Percentiles rank a stretch among this genome's conserved stretches.
phyloP scores from a whole-genome alignment of 1,284 basidiomycete genomes.

The Ceratobasidium sp. region DNA sequence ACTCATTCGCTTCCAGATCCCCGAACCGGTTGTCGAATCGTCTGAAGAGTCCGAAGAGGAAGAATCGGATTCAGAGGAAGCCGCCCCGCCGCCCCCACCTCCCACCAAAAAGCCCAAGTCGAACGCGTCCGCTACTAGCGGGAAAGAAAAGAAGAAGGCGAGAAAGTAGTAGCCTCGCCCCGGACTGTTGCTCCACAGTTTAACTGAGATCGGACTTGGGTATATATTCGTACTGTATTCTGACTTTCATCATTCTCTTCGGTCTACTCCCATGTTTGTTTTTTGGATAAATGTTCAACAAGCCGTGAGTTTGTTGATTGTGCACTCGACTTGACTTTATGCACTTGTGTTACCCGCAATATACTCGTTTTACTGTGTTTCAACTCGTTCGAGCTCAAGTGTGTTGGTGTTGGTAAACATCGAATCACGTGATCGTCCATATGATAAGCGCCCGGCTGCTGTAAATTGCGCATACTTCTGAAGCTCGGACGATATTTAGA shows the following conservation, averaged over 20 bases:
- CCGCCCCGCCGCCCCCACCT: constrained; percentile 6
- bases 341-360: constrained; percentile 18
- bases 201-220: background rate
- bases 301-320: background rate
- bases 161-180: constrained; percentile 22
- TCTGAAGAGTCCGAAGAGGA: constrained; percentile 32
- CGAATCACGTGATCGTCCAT: constrained; percentile 23
- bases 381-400: background rate
- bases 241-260: background rate
- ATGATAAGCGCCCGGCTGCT: constrained; percentile 28
- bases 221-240: constrained; percentile 46
- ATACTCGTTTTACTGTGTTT: constrained; percentile 3
- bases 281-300: constrained; percentile 13
- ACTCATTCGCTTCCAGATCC: background rate
- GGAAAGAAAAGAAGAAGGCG: constrained; percentile 40
- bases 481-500: background rate
- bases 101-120: constrained; percentile 7
- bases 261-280: constrained; percentile 27
- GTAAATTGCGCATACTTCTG: constrained; percentile 36
- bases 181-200: background rate
- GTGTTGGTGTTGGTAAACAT: constrained; percentile 7
- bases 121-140: background rate
- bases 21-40: constrained; percentile 11
- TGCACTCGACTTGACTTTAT: constrained; percentile 1
- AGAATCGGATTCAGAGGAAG: constrained; percentile 13